Evolutionary conservation across 2,329 filamentous ascomycete genomes (phyloP).

Genomic region (Ciborinia camelliae): DNA sequence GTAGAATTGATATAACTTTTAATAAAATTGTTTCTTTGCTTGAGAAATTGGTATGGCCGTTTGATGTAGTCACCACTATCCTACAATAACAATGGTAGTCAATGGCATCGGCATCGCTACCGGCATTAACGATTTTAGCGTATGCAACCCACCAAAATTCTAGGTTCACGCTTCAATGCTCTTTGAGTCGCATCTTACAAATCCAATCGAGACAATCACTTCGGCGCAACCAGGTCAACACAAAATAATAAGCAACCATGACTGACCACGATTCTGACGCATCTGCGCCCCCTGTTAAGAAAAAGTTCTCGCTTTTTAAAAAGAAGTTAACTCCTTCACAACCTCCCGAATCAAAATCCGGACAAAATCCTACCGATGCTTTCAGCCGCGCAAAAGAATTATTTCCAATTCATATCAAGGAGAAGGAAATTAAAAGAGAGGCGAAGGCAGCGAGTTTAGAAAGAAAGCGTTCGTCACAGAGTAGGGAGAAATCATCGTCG

Average conservation of each 20-base stretch:
- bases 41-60: neutral
- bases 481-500: constrained; percentile 28
- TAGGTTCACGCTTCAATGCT: neutral
- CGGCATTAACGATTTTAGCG: neutral
- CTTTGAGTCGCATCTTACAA: neutral
- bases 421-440: constrained; percentile 40
- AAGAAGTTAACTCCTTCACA: constrained; percentile 47
- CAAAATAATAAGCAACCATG: neutral
- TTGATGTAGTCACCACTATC: neutral
- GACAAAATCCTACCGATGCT: constrained; percentile 41
- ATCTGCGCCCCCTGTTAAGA: constrained; percentile 19
- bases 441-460: constrained; percentile 32
- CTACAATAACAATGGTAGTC: constrained; percentile 4
- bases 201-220: neutral
- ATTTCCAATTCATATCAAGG: constrained; percentile 45
- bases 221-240: neutral
- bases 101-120: constrained; percentile 12
- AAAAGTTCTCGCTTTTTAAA: constrained; percentile 50
- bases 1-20: neutral
- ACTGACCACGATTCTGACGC: constrained; percentile 12
- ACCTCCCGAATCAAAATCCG: constrained; percentile 37
- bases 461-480: constrained; percentile 28
- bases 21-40: neutral
- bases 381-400: constrained; percentile 48
- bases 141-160: neutral